Evolutionary conservation across 2,329 filamentous ascomycete genomes (phyloP).

Genomic region (Ceratocystis alfenasii): DNA sequence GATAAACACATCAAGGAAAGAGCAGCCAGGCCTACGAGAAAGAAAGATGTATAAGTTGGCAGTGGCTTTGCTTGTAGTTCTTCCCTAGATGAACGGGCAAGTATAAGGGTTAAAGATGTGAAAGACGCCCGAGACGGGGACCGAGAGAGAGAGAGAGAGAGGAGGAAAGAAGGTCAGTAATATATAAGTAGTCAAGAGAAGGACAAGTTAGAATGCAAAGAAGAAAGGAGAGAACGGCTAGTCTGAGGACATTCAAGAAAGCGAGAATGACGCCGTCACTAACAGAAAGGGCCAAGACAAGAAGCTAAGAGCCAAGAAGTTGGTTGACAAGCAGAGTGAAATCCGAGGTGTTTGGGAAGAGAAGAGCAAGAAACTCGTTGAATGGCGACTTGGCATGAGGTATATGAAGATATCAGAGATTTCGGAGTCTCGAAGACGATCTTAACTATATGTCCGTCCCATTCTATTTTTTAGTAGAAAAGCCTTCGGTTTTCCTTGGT

Average conservation of each 20-base stretch:
- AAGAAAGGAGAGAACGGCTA: neutral
- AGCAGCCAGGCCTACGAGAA: neutral
- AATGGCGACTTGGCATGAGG: neutral
- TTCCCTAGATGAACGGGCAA: neutral
- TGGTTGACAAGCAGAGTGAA: neutral
- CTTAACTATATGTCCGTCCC: neutral
- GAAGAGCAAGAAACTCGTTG: neutral
- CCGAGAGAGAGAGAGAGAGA: neutral
- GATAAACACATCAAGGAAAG: neutral
- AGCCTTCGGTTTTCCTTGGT: neutral
- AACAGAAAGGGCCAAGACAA: neutral
- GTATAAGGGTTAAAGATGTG: no score
- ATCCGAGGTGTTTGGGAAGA: neutral
- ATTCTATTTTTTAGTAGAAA: slow-evolving; percentile 1
- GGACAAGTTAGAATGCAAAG: neutral
- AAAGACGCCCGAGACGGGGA: neutral
- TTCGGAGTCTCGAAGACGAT: no score
- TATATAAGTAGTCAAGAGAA: neutral
- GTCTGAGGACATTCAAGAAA: neutral
- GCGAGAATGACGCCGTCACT: neutral
- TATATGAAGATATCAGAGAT: neutral
- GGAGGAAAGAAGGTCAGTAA: neutral
- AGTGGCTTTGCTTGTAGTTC: neutral
- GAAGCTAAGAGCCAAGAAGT: neutral
- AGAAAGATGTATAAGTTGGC: neutral